Evolutionary conservation across 2,329 filamentous ascomycete genomes (phyloP).

Genomic region (Cladorrhinum sp.): DNA sequence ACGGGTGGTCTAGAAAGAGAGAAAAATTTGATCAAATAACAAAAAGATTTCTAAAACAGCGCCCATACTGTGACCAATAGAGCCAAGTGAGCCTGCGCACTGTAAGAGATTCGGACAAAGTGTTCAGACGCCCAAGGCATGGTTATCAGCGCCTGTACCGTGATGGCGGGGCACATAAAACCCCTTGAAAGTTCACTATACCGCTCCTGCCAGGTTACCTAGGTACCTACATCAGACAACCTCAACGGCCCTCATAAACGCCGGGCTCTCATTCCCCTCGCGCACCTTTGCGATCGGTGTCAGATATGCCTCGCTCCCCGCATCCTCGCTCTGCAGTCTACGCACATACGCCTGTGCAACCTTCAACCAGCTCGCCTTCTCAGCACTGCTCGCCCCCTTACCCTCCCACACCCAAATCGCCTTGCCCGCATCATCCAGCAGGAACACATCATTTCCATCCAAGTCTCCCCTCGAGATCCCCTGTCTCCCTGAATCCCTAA

Average conservation of each 20-base stretch:
- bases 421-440: conserved; percentile 56
- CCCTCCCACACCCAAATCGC: conserved; percentile 67
- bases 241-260: conserved; percentile 49
- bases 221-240: conserved; percentile 11
- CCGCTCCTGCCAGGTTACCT: background rate
- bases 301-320: conserved; percentile 36
- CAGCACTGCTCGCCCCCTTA: conserved; percentile 51
- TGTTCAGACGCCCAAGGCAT: too few relatives aligned
- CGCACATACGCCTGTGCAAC: conserved; percentile 49
- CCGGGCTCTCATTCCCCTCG: conserved; percentile 53
- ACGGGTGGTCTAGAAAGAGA: background rate
- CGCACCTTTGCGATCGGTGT: conserved; percentile 56
- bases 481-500: conserved; percentile 48
- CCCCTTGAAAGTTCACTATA: too few relatives aligned
- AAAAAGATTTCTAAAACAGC: background rate
- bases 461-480: conserved; percentile 47
- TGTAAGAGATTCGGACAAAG: too few relatives aligned
- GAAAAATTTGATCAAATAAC: background rate
- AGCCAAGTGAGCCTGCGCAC: too few relatives aligned
- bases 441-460: conserved; percentile 58
- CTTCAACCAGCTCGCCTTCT: conserved; percentile 59
- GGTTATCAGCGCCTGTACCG: too few relatives aligned
- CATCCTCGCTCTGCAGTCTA: conserved; percentile 36
- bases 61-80: too few relatives aligned
- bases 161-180: too few relatives aligned